Percentiles rank a stretch among this genome's conserved stretches.
Conservation (phyloP, 208 protist genomes). For the Trypanosoma melophagium region DNA sequence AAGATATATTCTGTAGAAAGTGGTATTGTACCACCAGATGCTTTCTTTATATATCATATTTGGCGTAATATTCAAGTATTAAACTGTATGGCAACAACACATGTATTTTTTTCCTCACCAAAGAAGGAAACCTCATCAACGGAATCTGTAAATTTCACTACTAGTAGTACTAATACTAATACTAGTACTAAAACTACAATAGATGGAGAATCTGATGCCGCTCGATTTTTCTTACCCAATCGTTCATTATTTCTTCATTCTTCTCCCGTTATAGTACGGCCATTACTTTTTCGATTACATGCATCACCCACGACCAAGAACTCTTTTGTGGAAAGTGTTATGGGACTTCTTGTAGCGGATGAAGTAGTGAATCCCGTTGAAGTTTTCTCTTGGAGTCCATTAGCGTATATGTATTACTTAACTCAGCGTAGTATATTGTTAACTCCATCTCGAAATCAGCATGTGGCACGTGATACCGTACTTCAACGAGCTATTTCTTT, state of each 20-base stretch:
- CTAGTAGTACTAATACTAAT: too few species aligned
- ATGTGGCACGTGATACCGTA: conserved; percentile 69
- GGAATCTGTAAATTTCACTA: too few species aligned
- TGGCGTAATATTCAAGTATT: conserved; percentile 96
- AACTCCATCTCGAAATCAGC: conserved; percentile 96
- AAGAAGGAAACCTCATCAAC: background rate
- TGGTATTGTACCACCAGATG: conserved; percentile 93
- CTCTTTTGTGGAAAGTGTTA: conserved; percentile 79
- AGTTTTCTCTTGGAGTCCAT: conserved; percentile 84
- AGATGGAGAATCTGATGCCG: background rate
- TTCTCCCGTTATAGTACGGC: conserved; percentile 22
- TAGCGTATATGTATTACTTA: conserved; percentile 98
- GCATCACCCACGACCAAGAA: conserved; percentile 33
- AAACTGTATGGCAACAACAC: conserved; percentile 86
- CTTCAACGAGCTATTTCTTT: conserved; percentile 81
- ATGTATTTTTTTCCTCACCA: conserved; percentile 37
- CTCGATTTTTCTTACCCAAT: conserved; percentile 22
- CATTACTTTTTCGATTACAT: conserved; percentile 42
- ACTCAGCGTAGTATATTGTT: conserved; percentile 95
- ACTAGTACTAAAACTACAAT: too few species aligned
- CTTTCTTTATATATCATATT: conserved; percentile 97
- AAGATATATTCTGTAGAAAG: conserved; percentile 17
- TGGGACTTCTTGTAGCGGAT: conserved; percentile 92
- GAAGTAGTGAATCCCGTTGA: conserved; percentile 95
- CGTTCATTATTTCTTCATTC: conserved; percentile 28